Evolutionary conservation across 2,329 filamentous ascomycete genomes (phyloP).

Genomic region (Scopulariopsis brevicaulis): DNA sequence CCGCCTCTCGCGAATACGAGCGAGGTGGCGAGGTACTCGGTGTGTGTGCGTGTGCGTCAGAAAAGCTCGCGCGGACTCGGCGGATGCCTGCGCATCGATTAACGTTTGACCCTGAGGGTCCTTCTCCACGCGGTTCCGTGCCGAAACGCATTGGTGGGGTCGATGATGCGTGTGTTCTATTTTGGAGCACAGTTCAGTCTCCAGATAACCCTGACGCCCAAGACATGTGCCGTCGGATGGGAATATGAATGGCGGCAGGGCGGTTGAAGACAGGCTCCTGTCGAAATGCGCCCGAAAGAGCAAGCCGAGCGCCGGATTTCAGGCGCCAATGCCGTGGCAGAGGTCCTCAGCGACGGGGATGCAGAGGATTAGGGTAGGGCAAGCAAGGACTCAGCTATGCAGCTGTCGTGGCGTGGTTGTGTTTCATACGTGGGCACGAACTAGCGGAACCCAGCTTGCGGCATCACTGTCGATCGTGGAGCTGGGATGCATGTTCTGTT

Average conservation of each 20-base stretch:
- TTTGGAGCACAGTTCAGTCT: no score
- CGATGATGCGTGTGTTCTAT: no score
- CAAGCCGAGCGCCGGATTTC: neutral
- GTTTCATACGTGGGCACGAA: neutral
- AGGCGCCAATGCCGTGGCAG: neutral
- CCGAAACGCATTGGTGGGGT: no score
- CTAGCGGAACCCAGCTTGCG: neutral
- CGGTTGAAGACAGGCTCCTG: no score
- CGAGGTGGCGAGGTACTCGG: neutral
- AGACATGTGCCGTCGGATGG: no score
- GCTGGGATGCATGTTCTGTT: neutral
- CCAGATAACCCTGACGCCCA: no score
- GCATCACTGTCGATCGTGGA: neutral
- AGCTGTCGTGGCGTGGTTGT: neutral
- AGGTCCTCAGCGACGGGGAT: neutral
- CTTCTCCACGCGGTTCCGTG: no score
- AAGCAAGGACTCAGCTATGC: neutral
- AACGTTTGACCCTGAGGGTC: no score
- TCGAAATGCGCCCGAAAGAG: no score
- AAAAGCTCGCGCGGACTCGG: no score
- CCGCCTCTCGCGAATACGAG: neutral
- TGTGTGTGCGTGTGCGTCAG: neutral
- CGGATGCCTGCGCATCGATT: neutral
- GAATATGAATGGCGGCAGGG: no score
- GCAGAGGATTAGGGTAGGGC: neutral